Percentiles rank a stretch among this genome's conserved stretches.
These are phyloP conservation scores for Magnolia sinica DNA, from an alignment of 164 flowering plant genomes.

Conservation along the genomic window DNA sequence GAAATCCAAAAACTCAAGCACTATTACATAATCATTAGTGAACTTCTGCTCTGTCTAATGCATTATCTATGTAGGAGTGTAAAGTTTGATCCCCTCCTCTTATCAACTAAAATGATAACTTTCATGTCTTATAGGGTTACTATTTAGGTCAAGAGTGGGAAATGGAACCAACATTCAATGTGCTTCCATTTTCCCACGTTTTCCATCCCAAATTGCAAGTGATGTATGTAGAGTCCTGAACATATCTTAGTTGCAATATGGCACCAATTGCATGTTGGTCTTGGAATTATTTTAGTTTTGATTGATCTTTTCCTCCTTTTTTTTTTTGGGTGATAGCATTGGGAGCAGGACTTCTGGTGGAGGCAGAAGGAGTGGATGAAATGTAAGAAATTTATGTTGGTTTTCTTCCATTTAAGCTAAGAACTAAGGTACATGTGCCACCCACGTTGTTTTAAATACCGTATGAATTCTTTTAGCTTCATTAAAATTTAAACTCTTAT, in stretches of 20 bases:
- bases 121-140: neutral
- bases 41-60: too few species aligned
- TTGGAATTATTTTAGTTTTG: neutral
- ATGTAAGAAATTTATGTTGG: constrained; percentile 40
- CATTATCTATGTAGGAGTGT: too few species aligned
- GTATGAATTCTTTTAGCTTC: too few species aligned
- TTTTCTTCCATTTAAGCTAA: constrained; percentile 65
- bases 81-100: too few species aligned
- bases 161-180: neutral
- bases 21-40: too few species aligned
- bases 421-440: constrained; percentile 61
- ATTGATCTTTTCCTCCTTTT: neutral
- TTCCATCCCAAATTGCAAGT: neutral
- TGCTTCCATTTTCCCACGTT: neutral
- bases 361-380: constrained; percentile 58
- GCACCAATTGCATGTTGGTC: neutral
- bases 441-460: neutral
- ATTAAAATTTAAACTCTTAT: too few species aligned
- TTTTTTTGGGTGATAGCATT: constrained; percentile 26
- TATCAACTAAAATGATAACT: neutral
- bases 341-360: constrained; percentile 63
- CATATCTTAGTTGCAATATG: too few species aligned
- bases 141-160: neutral
- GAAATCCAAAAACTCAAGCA: too few species aligned
- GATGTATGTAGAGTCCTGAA: neutral